Evolutionary conservation across 2,329 filamentous ascomycete species (phyloP), one percentile per base, ranked within the genome.

Genomic region (Colletotrichum tabaci): DNA sequence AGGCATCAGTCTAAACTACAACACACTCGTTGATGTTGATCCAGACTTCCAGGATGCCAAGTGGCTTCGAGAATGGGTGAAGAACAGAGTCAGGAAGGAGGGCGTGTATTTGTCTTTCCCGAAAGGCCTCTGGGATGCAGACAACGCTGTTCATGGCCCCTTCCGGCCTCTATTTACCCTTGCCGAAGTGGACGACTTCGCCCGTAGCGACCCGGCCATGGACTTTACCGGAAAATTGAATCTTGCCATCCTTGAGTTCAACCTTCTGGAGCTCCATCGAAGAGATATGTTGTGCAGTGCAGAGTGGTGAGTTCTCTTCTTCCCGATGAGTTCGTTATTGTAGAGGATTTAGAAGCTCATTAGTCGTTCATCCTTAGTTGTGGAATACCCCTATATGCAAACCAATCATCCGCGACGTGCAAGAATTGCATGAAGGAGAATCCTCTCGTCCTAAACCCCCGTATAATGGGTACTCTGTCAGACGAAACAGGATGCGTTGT

Each of bases 401-500:
- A 90, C 70, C 80, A 80, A 2, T 73, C 80, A 2, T 74, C 69
- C 0, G 80, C 77, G 1, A 77, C 74, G 13, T 87, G 85, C 71
- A 80, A 77, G 26, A 81, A 83, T 71, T 87, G 85, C 71, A 67
- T 74, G 15, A 75, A 63, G 12, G 56, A 73, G 3, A 73, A 76
- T 3, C 57, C 72, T 0, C 79, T 86, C 13, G 73, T 74, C 9
- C 76, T 84, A 3, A 87, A 86, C 73, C 80, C 84, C 4, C 79
- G 78, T 12, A 77, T 84, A 42, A 76, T 87, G 35, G 82, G 84
- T 10, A 77, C 76, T 0, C 74, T 86, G 2, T 61, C 83, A 9
- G 85, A 92, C 71, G 90, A 92, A 77, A 91, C 88, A 0, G 89
- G 87, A 6, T 82, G 82, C 44, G 82, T 90, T 10, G 76, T 78